Evolutionary conservation across 345 rosid species (phyloP).

Genomic region (Pistacia vera): DNA sequence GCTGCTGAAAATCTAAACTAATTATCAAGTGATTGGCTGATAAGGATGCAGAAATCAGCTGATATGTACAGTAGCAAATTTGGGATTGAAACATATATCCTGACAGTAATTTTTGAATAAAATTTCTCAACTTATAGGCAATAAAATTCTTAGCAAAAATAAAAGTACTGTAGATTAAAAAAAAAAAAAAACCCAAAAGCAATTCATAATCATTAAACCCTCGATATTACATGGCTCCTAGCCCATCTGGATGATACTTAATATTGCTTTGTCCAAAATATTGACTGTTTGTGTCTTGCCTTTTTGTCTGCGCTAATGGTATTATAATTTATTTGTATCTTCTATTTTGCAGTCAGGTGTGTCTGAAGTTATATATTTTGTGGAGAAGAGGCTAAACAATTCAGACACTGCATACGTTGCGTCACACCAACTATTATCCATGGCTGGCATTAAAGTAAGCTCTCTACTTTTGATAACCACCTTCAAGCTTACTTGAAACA

Average conservation of each 20-base stretch:
- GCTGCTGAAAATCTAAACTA: too few species aligned
- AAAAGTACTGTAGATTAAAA: too few species aligned
- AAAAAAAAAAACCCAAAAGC: background rate
- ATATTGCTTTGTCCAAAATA: too few species aligned
- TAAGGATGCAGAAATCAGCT: too few species aligned
- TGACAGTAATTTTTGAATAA: too few species aligned
- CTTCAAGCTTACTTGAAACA: background rate
- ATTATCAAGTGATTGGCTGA: too few species aligned
- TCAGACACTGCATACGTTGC: conserved; percentile 65
- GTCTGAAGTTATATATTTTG: conserved; percentile 75
- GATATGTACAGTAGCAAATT: background rate
- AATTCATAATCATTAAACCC: background rate
- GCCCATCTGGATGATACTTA: too few species aligned
- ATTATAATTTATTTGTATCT: conserved; percentile 4
- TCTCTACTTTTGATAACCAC: conserved; percentile 5
- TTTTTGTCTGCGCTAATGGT: background rate
- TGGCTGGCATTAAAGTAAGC: conserved; percentile 89
- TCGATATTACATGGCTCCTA: too few species aligned
- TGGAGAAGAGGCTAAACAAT: conserved; percentile 62
- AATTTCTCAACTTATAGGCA: background rate
- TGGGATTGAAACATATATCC: background rate
- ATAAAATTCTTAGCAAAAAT: too few species aligned
- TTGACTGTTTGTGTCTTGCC: background rate
- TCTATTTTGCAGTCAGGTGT: conserved; percentile 75
- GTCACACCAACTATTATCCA: conserved; percentile 75